Evolutionary conservation across 2,329 filamentous ascomycete species (phyloP).

Genomic region (Talaromyces sp.): DNA sequence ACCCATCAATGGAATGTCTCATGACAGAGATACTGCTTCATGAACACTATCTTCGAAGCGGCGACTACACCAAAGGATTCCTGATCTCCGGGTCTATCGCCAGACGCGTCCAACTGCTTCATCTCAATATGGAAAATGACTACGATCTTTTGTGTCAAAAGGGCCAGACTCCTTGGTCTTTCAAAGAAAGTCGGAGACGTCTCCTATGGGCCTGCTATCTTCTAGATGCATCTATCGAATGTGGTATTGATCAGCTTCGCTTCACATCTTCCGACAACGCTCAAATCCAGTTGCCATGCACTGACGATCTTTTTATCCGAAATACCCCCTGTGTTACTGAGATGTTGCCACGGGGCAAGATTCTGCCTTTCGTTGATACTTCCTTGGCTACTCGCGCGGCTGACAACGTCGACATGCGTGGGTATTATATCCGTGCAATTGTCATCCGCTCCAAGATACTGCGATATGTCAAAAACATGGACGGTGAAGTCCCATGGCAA

Average conservation of each 20-base stretch:
- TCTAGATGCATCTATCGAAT: slow-evolving; percentile 22
- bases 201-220: slow-evolving; percentile 28
- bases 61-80: slow-evolving; percentile 27
- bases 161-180: slow-evolving; percentile 12
- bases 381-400: not conserved
- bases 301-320: slow-evolving; percentile 24
- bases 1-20: slow-evolving; percentile 6
- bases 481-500: slow-evolving; percentile 2
- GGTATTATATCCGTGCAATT: slow-evolving; percentile 2
- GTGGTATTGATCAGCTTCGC: slow-evolving; percentile 25
- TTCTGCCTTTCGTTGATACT: slow-evolving; percentile 4
- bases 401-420: slow-evolving; percentile 4
- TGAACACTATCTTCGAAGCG: slow-evolving; percentile 24
- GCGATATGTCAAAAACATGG: slow-evolving; percentile 4
- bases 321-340: slow-evolving; percentile 24
- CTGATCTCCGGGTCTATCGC: slow-evolving; percentile 26
- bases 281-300: slow-evolving; percentile 27
- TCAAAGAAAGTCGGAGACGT: slow-evolving; percentile 23
- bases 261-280: slow-evolving; percentile 23
- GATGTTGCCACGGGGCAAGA: slow-evolving; percentile 11
- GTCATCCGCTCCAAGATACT: slow-evolving; percentile 5
- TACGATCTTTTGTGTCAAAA: slow-evolving; percentile 23
- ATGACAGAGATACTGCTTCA: slow-evolving; percentile 22
- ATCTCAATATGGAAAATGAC: slow-evolving; percentile 27
- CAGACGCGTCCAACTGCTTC: slow-evolving; percentile 24